Evolutionary conservation across 2,329 filamentous ascomycete genomes (phyloP), one percentile per base, ranked within the genome.

Genomic region (Mariannaea elegans): DNA sequence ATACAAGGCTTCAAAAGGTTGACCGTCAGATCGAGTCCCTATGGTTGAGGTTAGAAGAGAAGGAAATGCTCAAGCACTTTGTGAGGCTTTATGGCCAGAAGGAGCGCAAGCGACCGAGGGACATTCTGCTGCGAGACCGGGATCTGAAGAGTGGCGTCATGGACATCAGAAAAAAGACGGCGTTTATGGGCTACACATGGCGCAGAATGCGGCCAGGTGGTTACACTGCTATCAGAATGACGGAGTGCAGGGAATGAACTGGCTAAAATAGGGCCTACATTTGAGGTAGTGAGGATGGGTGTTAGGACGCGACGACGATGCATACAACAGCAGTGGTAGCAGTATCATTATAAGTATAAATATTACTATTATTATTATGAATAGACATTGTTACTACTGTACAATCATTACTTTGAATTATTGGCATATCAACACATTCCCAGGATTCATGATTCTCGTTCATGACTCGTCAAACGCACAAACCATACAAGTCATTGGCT

Each of bases 131-230:
- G 24, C 84, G 94, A 41, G 94, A 98, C 74, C 83, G 82, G 23
- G 77, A 80, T 8, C 84, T 90, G 7, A 89, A 87, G 38, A 83
- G 82, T 38, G 80, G 83, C 14, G 93, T 90, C n/a, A 80, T 98
- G 75, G 88, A 92, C 66, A 84, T 95, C 64, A 86, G 95, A 59
- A 97, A 94, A 77, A 85, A 84, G 73, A 90, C 86, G 23, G 93
- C 93, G 0, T 98, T 98, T 75, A 77, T 96, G 62, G 94, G 94
- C 1, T 99, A 99, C 73, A 92, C 91, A 2, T 98, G 95, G 82
- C 85, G 88, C 12, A 81, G 88, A 59, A 76, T 76, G 72, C 71
- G 74, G 34, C 75, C 75, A 1, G 69, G 69, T 9, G 72, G 73
- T 3, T 77, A 75, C 48, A 59, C 64, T n/a, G 58, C 66, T 7